These are phyloP conservation scores for Prunus campanulata DNA, from an alignment of 306 rosid species.

Conservation along the genomic window DNA sequence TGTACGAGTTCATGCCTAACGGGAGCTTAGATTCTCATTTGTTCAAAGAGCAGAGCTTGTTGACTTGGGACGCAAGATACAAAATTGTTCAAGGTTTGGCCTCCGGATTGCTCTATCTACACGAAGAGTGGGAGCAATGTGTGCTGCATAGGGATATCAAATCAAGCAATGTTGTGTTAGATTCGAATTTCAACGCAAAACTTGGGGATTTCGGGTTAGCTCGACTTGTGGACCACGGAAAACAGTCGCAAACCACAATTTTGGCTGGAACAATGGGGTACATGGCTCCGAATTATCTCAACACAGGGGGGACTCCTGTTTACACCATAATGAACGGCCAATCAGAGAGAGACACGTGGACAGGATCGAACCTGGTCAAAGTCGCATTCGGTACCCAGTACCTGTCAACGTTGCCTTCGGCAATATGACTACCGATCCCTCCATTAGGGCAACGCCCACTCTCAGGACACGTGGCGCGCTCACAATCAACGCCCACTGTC, in stretches of 20 bases:
- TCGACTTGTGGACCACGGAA: slow-evolving; percentile 24
- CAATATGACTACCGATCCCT: too few species aligned
- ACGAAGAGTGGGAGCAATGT: slow-evolving; percentile 2
- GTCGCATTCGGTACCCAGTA: too few species aligned
- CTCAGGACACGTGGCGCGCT: too few species aligned
- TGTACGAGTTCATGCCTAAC: slow-evolving; percentile 39
- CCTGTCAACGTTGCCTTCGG: too few species aligned
- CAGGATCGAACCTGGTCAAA: too few species aligned
- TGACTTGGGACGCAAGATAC: slow-evolving; percentile 7
- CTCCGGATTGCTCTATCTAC: slow-evolving; percentile 22
- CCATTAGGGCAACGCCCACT: too few species aligned
- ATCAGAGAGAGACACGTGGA: too few species aligned
- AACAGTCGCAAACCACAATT: slow-evolving; percentile 12
- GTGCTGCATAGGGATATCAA: slow-evolving; percentile 38
- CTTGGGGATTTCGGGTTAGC: slow-evolving; percentile 38
- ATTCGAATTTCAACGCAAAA: slow-evolving; percentile 25
- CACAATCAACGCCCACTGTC: too few species aligned
- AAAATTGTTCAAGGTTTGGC: slow-evolving; percentile 6
- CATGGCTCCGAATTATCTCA: slow-evolving; percentile 28
- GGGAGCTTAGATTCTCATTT: slow-evolving; percentile 22
- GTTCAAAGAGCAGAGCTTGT: neutral
- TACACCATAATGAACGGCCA: too few species aligned
- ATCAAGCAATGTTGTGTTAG: slow-evolving; percentile 38
- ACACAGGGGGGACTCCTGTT: too few species aligned
- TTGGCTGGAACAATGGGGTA: slow-evolving; percentile 30